phyloP scores from a whole-genome alignment of 305 asterid species.

The Nicotiana rustica region DNA sequence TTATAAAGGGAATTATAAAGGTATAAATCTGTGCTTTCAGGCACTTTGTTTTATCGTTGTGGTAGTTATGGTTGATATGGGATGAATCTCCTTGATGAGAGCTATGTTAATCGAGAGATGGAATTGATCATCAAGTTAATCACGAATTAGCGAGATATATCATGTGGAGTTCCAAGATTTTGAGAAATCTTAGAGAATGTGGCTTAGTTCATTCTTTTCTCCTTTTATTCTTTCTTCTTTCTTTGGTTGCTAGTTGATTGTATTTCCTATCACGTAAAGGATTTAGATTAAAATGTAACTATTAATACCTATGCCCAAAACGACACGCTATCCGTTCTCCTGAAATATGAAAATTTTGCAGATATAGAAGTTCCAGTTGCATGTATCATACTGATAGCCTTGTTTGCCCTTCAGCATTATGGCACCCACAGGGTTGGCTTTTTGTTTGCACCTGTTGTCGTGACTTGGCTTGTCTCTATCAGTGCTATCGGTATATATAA shows the following conservation, averaged over 20 bases:
- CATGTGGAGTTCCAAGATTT: constrained; percentile 1
- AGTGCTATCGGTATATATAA: constrained; percentile 40
- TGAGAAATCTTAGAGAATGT: neutral
- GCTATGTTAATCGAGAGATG: neutral
- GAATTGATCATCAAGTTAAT: neutral
- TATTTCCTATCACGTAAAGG: neutral
- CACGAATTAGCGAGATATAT: neutral
- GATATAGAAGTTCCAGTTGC: constrained; percentile 40
- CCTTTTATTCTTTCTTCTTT: neutral
- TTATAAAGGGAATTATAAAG: neutral
- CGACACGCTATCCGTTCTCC: neutral
- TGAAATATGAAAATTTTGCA: constrained; percentile 26
- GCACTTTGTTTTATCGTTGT: neutral
- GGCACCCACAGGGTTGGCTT: constrained; percentile 42
- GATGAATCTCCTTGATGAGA: constrained; percentile 23
- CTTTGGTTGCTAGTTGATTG: neutral
- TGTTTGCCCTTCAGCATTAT: constrained; percentile 42
- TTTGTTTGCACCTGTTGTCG: constrained; percentile 40
- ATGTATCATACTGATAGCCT: constrained; percentile 35
- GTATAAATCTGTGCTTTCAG: neutral
- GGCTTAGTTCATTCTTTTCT: constrained; percentile 7
- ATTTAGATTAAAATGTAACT: constrained; percentile 6
- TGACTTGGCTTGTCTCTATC: constrained; percentile 40
- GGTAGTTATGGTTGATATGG: constrained; percentile 6
- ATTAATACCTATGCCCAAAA: neutral